Conservation (phyloP, 2,329 filamentous ascomycete genomes). For the Ophiosphaerella korrae region DNA sequence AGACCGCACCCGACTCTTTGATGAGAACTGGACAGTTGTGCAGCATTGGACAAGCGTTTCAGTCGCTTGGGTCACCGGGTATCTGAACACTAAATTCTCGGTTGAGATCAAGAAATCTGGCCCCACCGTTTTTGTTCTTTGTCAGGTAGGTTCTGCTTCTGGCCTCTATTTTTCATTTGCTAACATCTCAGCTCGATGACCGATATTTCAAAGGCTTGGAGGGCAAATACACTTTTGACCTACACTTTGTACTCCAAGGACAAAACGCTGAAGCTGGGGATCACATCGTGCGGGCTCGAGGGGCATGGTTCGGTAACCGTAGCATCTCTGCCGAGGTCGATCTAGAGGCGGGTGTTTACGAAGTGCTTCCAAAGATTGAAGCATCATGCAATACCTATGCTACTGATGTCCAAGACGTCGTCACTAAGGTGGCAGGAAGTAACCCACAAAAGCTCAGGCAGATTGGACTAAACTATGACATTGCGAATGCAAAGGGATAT, state of each 20-base stretch:
- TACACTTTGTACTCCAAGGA: slow-evolving; percentile 64
- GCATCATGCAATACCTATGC: slow-evolving; percentile 59
- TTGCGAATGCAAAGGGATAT: slow-evolving; percentile 69
- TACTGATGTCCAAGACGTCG: slow-evolving; percentile 66
- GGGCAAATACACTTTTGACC: slow-evolving; percentile 61
- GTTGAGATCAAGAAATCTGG: slow-evolving; percentile 59
- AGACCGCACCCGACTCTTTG: slow-evolving; percentile 65
- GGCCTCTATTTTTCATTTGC: slow-evolving; percentile 44
- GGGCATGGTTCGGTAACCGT: slow-evolving; percentile 65
- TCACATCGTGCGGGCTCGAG: slow-evolving; percentile 59
- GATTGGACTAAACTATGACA: slow-evolving; percentile 71
- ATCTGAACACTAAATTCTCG: slow-evolving; percentile 64
- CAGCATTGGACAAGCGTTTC: slow-evolving; percentile 64
- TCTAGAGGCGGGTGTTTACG: slow-evolving; percentile 74
- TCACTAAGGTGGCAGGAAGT: slow-evolving; percentile 48
- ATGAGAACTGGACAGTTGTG: slow-evolving; percentile 62
- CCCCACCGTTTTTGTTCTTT: slow-evolving; percentile 63
- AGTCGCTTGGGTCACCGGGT: slow-evolving; percentile 65
- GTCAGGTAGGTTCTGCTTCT: slow-evolving; percentile 55
- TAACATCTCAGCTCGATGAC: slow-evolving; percentile 58
- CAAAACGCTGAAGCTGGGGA: slow-evolving; percentile 54
- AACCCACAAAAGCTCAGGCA: slow-evolving; percentile 61
- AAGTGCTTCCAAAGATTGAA: slow-evolving; percentile 73
- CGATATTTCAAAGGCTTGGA: slow-evolving; percentile 63
- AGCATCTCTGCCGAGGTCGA: slow-evolving; percentile 77